Base-by-base conservation (phyloP, 1,139 yeast genomes). In the Debaryomyces udenii region DNA sequence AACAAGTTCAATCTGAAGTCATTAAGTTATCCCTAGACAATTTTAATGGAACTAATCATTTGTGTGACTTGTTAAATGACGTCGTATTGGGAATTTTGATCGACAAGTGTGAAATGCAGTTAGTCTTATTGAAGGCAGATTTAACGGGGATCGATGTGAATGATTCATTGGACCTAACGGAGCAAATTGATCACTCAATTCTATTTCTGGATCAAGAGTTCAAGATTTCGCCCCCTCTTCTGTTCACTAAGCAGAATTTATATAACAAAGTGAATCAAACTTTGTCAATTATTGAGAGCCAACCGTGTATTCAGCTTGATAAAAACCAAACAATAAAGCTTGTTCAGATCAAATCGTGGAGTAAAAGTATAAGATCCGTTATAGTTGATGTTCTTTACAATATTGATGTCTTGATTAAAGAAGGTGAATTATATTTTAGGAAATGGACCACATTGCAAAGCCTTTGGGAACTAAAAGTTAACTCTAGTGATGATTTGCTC, bases 401-500 rank as follows among this genome's bases (percentile, higher is more conserved):
- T 28, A 47, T 70, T 9, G 64, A 64, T 17, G 9, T 3, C 0
- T 40, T 54, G 2, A 47, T 62, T 28, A 42, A 41, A 0, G 51
- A 62, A 9, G 72, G 76, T 0, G 47, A 55, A 1, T 39, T 20
- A 0, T 81, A 78, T 48, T 57, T 74, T 14, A 47, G 53, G 2
- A 62, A 67, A 24, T 88, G 95, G 95, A 56, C 59, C 6, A 64
- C 63, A 23, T 66, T 84, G 26, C 86, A 83, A 52, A 62, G 73
- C 2, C 59, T 86, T 3, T 83, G 91, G 87, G 84, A 78, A 17
- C 46, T 64, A 20, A 53, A 65, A 41, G 43, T 62, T 17, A 46
- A 56, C 9, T 44, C 52, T 4, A 52, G 51, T 1, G 55, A 52
- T 6, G 68, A 61, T 28, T 35, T 60, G 11, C 26, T 24, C 2